Evolutionary conservation across 257 asterid species (phyloP), one percentile per base, ranked within the genome.

Genomic region (Nicotiana otophora): DNA sequence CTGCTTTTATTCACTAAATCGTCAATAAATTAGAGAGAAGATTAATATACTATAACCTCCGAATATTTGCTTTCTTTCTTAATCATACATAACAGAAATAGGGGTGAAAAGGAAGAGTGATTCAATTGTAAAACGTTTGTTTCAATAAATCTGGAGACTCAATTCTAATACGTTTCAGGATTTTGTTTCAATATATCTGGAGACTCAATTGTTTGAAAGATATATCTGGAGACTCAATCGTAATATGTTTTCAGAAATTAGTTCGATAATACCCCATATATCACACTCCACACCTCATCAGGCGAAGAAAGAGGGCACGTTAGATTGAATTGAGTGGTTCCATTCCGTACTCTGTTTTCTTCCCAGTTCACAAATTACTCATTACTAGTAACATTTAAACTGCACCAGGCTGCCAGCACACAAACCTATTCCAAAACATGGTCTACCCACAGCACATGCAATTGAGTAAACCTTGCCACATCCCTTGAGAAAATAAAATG

Each of bases 301-400:
- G 46, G 39, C 42, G 17, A 54, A 48, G 80, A 75, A 75, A 75
- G 31, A 54, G 46, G 79, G 46, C 58, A 28, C 2, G 61, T 72
- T 46, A 46, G 54, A 23, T 48, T 23, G 36, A 72, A 48, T 42
- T 17, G 39, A 72, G 20, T 46, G 34, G 51, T 48, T 46, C 36
- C 23, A 2, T 46, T 72, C 62, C 26, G 1, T 26, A 39, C 80
- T 26, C 63, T 75, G 63, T 48, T 51, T 17, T 26, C 39, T 75
- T 75, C 80, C 80, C 80, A 51, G 57, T 31, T 48, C 23, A 74
- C 80, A 26, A 74, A 74, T 20, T 14, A 74, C 62, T 48, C 62
- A 48, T 1, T 48, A 74, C 63, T 51, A 51, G 63, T 1, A 28
- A 75, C 16, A 75, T 58, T 75, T 75, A 26, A 75, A 51, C 26